Conservation (phyloP, 495 filamentous ascomycete genomes). For the Neurospora sublineolata region DNA sequence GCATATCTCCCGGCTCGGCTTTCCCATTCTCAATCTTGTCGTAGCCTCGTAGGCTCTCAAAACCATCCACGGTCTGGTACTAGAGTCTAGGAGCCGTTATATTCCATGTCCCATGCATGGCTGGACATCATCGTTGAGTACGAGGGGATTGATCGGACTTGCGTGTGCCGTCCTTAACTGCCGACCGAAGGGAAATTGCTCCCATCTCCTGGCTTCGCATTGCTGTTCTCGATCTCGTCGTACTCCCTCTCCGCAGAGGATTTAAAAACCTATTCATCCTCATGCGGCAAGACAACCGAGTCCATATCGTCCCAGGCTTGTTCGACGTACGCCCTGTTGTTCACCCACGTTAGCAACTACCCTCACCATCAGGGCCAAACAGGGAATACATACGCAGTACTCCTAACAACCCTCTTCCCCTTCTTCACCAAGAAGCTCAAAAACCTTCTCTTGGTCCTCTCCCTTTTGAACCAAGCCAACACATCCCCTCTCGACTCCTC, state of each 20-base stretch:
- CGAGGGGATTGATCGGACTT: background rate
- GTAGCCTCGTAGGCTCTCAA: background rate
- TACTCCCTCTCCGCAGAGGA: background rate
- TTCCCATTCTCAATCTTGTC: background rate
- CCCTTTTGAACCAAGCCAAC: constrained; percentile 33
- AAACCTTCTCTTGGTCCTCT: constrained; percentile 35
- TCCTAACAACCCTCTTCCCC: constrained; percentile 27
- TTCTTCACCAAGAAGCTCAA: constrained; percentile 27
- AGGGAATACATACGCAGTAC: constrained; percentile 17
- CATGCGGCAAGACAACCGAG: constrained; percentile 10
- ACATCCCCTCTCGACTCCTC: constrained; percentile 20
- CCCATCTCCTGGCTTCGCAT: background rate
- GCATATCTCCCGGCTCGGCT: background rate
- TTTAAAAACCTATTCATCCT: background rate
- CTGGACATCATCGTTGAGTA: background rate
- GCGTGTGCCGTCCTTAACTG: background rate
- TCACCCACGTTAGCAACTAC: background rate
- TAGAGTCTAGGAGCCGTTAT: background rate
- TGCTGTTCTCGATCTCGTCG: background rate
- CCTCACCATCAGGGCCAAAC: background rate
- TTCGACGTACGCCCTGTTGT: constrained; percentile 10
- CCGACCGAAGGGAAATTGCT: background rate
- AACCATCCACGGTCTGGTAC: background rate
- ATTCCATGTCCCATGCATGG: background rate
- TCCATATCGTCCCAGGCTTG: constrained; percentile 7